Evolutionary conservation across 148 eudicot genomes (phyloP).

Genomic region (Agrostemma githago): DNA sequence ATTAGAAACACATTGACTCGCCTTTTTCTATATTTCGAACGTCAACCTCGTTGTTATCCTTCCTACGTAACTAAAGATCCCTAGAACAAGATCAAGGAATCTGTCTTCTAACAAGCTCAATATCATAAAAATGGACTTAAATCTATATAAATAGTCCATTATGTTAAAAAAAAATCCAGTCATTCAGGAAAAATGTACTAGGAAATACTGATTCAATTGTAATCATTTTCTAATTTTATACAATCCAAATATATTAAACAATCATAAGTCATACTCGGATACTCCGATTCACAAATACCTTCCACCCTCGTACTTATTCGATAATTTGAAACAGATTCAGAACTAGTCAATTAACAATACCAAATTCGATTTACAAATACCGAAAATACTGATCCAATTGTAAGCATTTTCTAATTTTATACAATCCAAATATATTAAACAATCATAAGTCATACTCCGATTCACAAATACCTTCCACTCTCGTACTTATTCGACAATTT

Average conservation of each 20-base stretch:
- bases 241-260: neutral
- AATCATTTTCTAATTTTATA: neutral
- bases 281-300: neutral
- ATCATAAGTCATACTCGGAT: too few species aligned
- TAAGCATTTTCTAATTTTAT: neutral
- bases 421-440: neutral
- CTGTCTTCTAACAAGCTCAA: neutral
- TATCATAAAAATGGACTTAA: neutral
- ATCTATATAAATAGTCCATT: neutral
- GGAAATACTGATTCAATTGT: neutral
- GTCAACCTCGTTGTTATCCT: neutral
- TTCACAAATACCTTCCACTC: neutral
- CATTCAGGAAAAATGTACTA: too few species aligned
- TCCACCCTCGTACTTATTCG: neutral
- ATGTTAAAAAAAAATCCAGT: too few species aligned
- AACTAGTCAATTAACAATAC: too few species aligned
- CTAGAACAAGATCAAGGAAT: neutral
- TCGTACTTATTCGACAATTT: neutral
- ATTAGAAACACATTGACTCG: neutral
- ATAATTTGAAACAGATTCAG: neutral
- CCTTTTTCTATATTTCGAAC: neutral
- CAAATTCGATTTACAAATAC: too few species aligned
- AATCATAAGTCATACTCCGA: too few species aligned
- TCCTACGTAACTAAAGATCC: neutral
- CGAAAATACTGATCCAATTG: too few species aligned